Evolutionary conservation across 805 yeast species (phyloP).

Genomic region (Wickerhamomyces silvicola): DNA sequence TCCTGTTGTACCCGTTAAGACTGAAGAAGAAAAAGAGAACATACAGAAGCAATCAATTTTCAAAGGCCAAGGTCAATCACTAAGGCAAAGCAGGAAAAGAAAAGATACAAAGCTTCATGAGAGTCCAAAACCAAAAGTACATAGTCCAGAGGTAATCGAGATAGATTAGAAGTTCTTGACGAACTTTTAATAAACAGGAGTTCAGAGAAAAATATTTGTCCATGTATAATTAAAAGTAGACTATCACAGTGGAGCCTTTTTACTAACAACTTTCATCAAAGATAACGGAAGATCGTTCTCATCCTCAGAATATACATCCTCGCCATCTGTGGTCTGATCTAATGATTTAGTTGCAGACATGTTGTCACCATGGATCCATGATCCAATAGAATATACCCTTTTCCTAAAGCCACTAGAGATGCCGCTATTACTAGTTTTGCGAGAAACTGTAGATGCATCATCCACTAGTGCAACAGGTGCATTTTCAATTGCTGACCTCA

Average conservation of each 20-base stretch:
- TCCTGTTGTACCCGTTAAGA: slow-evolving; percentile 51
- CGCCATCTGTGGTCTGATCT: slow-evolving; percentile 20
- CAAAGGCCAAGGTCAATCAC: slow-evolving; percentile 66
- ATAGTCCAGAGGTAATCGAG: slow-evolving; percentile 76
- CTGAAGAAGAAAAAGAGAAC: slow-evolving; percentile 27
- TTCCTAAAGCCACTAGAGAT: slow-evolving; percentile 26
- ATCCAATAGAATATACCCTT: slow-evolving; percentile 31
- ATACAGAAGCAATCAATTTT: slow-evolving; percentile 30
- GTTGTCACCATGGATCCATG: slow-evolving; percentile 20
- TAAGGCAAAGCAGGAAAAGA: slow-evolving; percentile 66
- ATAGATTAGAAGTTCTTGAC: too few species aligned
- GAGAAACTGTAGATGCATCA: not conserved
- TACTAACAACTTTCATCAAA: slow-evolving; percentile 29
- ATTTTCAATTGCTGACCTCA: not conserved
- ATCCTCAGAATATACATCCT: slow-evolving; percentile 13
- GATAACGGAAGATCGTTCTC: slow-evolving; percentile 33
- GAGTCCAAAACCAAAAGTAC: slow-evolving; percentile 54
- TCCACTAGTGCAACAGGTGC: slow-evolving; percentile 7
- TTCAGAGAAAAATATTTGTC: slow-evolving; percentile 1
- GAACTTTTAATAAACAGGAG: too few species aligned
- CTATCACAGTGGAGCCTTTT: too few species aligned
- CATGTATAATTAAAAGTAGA: not conserved
- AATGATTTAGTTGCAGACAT: slow-evolving; percentile 19
- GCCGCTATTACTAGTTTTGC: slow-evolving; percentile 1
- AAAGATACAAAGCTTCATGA: slow-evolving; percentile 50